These are phyloP conservation scores for Purpureocillium takamizusanense DNA, from an alignment of 2,329 filamentous ascomycete species.

Conservation along the genomic window DNA sequence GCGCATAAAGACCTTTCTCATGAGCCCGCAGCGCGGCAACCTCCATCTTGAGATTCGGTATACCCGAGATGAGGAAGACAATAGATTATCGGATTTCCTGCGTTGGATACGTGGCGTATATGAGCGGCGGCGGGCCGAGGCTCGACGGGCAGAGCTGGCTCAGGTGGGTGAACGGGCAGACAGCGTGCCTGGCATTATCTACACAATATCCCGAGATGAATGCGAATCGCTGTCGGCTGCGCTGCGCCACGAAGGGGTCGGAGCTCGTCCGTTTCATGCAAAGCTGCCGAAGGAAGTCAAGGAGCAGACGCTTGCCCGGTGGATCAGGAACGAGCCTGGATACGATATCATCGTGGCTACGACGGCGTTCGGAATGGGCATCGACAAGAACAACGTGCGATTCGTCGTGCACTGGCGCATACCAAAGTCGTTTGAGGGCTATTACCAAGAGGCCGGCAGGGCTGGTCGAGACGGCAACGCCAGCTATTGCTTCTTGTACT, in stretches of 20 bases:
- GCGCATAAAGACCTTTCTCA: constrained; percentile 65
- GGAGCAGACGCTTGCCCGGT: constrained; percentile 59
- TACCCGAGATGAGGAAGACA: constrained; percentile 65
- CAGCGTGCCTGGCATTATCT: constrained; percentile 69
- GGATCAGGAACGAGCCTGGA: constrained; percentile 63
- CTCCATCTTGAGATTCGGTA: constrained; percentile 87
- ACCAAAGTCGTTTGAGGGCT: constrained; percentile 89
- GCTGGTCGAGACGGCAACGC: constrained; percentile 86
- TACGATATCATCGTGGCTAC: constrained; percentile 94
- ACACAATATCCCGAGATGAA: constrained; percentile 65
- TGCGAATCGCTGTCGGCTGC: constrained; percentile 62
- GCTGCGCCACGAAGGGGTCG: constrained; percentile 59
- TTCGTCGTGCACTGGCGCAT: constrained; percentile 94
- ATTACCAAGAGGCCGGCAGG: constrained; percentile 90
- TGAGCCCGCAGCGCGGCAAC: constrained; percentile 76
- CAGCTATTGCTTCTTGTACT: constrained; percentile 81
- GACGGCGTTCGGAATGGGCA: constrained; percentile 95
- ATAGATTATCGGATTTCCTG: constrained; percentile 64
- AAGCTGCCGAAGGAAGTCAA: constrained; percentile 60
- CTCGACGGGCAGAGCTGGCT: constrained; percentile 50
- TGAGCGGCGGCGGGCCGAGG: constrained; percentile 51
- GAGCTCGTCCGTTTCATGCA: constrained; percentile 65
- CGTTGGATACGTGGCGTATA: constrained; percentile 69
- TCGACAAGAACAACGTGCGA: constrained; percentile 89
- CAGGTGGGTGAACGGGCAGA: constrained; percentile 44